These are phyloP conservation scores for Saccharomyces uvarum DNA, from an alignment of 1,139 yeast species.

Conservation along the genomic window DNA sequence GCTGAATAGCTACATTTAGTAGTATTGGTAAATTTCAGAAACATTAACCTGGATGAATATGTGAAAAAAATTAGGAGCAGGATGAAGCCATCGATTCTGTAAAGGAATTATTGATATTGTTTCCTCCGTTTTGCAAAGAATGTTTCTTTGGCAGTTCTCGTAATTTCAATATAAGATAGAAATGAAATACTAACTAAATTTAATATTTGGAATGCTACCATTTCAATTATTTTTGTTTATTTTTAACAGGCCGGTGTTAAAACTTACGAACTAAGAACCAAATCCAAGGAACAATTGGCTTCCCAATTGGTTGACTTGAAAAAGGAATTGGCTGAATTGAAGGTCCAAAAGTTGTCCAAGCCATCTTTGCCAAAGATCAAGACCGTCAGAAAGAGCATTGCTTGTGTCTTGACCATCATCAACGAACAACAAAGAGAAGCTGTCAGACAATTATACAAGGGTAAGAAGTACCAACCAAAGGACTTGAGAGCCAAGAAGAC, in stretches of 20 bases:
- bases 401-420: conserved; percentile 94
- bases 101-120: background rate
- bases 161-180: background rate
- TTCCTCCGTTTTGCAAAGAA: background rate
- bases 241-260: conserved; percentile 70
- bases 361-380: conserved; percentile 91
- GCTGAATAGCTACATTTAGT: too few species aligned
- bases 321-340: conserved; percentile 93
- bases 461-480: conserved; percentile 96
- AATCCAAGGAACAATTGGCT: conserved; percentile 95
- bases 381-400: conserved; percentile 97
- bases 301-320: conserved; percentile 89
- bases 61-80: too few species aligned
- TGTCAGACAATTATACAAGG: conserved; percentile 91
- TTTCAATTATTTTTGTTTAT: background rate
- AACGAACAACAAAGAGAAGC: conserved; percentile 94
- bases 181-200: background rate
- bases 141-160: background rate
- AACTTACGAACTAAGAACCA: conserved; percentile 94
- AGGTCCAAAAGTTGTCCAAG: conserved; percentile 89
- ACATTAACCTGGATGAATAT: too few species aligned
- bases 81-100: background rate
- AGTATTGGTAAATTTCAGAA: too few species aligned
- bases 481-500: conserved; percentile 99
- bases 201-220: background rate